These are phyloP conservation scores for Apiotrichum gracile DNA, from an alignment of 1,284 basidiomycete genomes.

Conservation along the genomic window DNA sequence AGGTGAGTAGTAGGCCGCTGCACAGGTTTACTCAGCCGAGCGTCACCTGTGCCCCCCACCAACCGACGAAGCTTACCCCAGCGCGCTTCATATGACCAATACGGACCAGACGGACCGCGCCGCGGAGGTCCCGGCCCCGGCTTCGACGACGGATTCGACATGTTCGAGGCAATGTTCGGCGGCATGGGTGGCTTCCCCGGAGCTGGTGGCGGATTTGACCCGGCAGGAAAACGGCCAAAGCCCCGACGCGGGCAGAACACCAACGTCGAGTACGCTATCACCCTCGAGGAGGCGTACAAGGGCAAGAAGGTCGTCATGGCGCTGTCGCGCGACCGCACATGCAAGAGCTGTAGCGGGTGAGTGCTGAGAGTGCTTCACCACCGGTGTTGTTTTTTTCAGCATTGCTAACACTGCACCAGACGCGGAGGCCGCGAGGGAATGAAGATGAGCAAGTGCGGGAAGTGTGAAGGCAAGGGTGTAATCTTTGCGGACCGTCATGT, in stretches of 20 bases:
- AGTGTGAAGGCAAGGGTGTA: conserved; percentile 66
- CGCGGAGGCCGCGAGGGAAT: conserved; percentile 50
- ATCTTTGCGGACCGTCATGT: conserved; percentile 44
- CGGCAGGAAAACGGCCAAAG: conserved; percentile 42
- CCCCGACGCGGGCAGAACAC: conserved; percentile 58
- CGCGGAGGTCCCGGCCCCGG: conserved; percentile 49
- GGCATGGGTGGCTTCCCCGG: conserved; percentile 46
- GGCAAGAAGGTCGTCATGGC: conserved; percentile 86
- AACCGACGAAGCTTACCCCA: conserved; percentile 23
- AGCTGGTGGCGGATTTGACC: conserved; percentile 40
- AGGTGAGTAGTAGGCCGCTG: no score
- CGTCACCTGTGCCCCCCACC: background rate
- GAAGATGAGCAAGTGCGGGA: conserved; percentile 71
- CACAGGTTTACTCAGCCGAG: no score
- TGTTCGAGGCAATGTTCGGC: conserved; percentile 75
- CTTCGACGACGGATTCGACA: conserved; percentile 48
- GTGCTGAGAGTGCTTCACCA: background rate
- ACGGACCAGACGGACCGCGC: conserved; percentile 58
- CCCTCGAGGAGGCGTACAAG: conserved; percentile 86
- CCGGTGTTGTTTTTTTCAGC: no score
- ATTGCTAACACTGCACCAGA: conserved; percentile 9
- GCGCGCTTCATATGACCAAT: conserved; percentile 72
- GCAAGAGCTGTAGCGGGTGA: conserved; percentile 72
- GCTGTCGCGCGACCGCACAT: conserved; percentile 78
- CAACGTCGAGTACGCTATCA: conserved; percentile 73